Conservation (phyloP, 345 rosid species). For the Brassica cretica region DNA sequence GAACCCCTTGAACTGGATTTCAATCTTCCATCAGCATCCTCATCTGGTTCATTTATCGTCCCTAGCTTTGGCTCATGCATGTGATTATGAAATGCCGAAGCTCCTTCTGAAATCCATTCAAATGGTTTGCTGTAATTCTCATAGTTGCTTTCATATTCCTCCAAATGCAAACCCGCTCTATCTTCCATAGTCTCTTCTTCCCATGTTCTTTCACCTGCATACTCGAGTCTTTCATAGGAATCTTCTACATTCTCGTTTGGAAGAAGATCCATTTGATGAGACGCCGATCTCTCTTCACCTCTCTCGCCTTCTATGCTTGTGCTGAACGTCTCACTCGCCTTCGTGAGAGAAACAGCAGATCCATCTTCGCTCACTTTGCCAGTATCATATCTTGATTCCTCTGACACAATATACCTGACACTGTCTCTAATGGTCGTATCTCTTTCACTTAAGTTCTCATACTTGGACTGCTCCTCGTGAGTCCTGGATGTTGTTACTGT, state of each 20-base stretch:
- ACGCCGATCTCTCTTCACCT: conserved; percentile 13
- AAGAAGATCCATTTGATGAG: conserved; percentile 13
- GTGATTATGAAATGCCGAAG: neutral
- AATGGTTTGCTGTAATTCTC: conserved; percentile 10
- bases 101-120: conserved; percentile 31
- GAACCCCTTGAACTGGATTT: conserved; percentile 19
- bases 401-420: conserved; percentile 1
- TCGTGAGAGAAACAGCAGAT: neutral
- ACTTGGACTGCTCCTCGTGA: conserved; percentile 20
- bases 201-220: conserved; percentile 29
- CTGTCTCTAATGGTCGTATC: conserved; percentile 19
- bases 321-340: conserved; percentile 1
- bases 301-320: conserved; percentile 5
- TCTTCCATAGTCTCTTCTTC: conserved; percentile 36
- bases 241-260: neutral
- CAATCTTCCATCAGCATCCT: conserved; percentile 12
- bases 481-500: conserved; percentile 4
- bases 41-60: conserved; percentile 11
- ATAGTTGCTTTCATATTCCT: conserved; percentile 38
- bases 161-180: conserved; percentile 38
- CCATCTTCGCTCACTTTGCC: conserved; percentile 14
- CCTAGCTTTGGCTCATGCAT: conserved; percentile 13
- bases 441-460: neutral
- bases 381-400: conserved; percentile 2
- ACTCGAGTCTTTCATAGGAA: conserved; percentile 6